These are phyloP conservation scores for Sugiyamaella neomexicana DNA, from an alignment of 1,139 yeast species.

Conservation along the genomic window DNA sequence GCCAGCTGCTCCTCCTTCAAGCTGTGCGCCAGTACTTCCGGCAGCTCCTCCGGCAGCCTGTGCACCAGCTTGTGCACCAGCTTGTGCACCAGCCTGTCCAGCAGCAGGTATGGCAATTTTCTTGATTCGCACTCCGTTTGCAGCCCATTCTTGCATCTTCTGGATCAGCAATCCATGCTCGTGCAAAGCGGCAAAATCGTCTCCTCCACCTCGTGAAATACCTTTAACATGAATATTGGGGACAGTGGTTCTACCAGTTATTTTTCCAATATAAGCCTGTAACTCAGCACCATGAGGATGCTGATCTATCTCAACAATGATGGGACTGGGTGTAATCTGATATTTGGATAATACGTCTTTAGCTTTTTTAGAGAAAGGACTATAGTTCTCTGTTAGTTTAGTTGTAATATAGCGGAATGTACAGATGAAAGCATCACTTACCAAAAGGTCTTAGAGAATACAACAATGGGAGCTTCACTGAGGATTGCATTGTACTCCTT, in stretches of 20 bases:
- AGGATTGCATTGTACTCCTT: slow-evolving; percentile 61
- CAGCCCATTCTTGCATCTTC: slow-evolving; percentile 57
- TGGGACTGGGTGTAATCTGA: slow-evolving; percentile 68
- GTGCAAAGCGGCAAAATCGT: slow-evolving; percentile 70
- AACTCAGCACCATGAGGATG: slow-evolving; percentile 70
- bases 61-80: neutral
- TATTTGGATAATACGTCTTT: slow-evolving; percentile 68
- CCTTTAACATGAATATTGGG: slow-evolving; percentile 89
- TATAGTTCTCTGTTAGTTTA: slow-evolving; percentile 7
- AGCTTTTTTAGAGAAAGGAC: slow-evolving; percentile 69
- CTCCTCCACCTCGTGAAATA: slow-evolving; percentile 88
- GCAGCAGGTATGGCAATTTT: slow-evolving; percentile 16
- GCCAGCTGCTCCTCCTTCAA: neutral
- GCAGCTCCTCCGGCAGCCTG: slow-evolving; percentile 1
- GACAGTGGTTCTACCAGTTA: slow-evolving; percentile 89
- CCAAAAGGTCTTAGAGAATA: slow-evolving; percentile 49
- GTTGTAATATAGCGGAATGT: slow-evolving; percentile 42
- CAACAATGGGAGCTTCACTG: slow-evolving; percentile 57
- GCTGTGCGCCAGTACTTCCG: neutral
- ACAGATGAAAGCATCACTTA: slow-evolving; percentile 40
- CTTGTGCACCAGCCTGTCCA: slow-evolving; percentile 6
- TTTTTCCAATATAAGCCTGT: slow-evolving; percentile 70
- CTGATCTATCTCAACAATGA: slow-evolving; percentile 77
- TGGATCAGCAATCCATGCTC: slow-evolving; percentile 52
- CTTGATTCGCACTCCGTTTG: slow-evolving; percentile 10